Base-by-base conservation (phyloP, 2,329 filamentous ascomycete species). In the Phaeosphaeria sp. region DNA sequence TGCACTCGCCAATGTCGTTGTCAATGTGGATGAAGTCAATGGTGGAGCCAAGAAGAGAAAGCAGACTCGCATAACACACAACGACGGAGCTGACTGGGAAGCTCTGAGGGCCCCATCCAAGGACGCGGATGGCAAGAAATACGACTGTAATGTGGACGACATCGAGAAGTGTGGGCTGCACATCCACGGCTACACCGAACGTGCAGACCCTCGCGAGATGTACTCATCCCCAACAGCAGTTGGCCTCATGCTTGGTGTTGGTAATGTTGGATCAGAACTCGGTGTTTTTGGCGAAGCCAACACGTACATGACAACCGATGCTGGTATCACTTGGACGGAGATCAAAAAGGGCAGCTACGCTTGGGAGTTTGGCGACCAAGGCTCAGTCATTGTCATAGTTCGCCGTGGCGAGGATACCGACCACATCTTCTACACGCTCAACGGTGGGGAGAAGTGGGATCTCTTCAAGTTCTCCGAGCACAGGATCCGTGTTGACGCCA, bases 321-420 rank as follows among this genome's bases (percentile, higher is more conserved):
- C 90, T n/a, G 96, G 96, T 54, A 84, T 98, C 51, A 91, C 82
- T 41, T 99, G 95, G 95, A 88, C 84, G 63, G 87, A 89, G 57
- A 88, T 94, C 60, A 94, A 91, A 79, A 93, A 96, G 78, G 96
- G 95, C 6, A 86, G 85, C 36, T 97, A 93, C 83, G 90, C 90
- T 71, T 99, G 93, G 92, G 92, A 96, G 71, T 97, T 92, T 74
- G 96, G 95, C 57, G 96, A 99, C 69, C 92, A 97, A 75, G 95
- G 95, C 25, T 95, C 92, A 6, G 90, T 98, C 68, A 87, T 98
- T 60, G 92, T 96, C 43, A 89, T 99, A 49, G 93, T 94, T 21
- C 86, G 90, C 71, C 87, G 92, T 56, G 83, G 85, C 15, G 84
- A 84, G 52, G 83, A 86, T 51, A 92, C 90, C 4, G 89, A 90